Base-by-base conservation (phyloP, 225 moss, liverwort and hornwort genomes). In the Climacium dendroides region DNA sequence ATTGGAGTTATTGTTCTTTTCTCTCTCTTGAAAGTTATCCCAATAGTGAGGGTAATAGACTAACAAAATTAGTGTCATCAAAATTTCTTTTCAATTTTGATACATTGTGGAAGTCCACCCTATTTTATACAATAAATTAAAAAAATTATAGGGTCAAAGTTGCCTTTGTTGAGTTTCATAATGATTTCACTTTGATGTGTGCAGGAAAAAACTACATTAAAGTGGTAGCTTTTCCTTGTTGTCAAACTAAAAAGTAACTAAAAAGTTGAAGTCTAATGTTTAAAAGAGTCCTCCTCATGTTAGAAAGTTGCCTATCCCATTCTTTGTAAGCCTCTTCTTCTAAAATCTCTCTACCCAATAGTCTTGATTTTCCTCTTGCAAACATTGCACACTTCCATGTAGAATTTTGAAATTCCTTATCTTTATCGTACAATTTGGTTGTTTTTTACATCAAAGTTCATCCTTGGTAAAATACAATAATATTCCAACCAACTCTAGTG, bases 81-180 rank as follows among this genome's bases (percentile, higher is more conserved):
- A n/a, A n/a, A n/a, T n/a, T n/a, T n/a, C n/a, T n/a, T n/a, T n/a
- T n/a, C n/a, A n/a, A n/a, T n/a, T n/a, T n/a, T n/a, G n/a, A n/a
- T n/a, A n/a, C n/a, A n/a, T n/a, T n/a, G n/a, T n/a, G n/a, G n/a
- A n/a, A n/a, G n/a, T n/a, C n/a, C n/a, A n/a, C n/a, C n/a, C n/a
- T n/a, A n/a, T n/a, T n/a, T n/a, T n/a, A n/a, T n/a, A n/a, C n/a
- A n/a, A n/a, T n/a, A n/a, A n/a, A n/a, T n/a, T n/a, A n/a, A n/a
- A n/a, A n/a, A n/a, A n/a, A n/a, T n/a, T n/a, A n/a, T n/a, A 2
- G 4, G 17, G 17, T 48, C 22, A 13, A 34, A 50, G 13, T 74
- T 74, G 34, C 11, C 5, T 50, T 32, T 0, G 0, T 0, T 0
- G 1, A 20, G 7, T 74, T 34, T 52, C 13, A 32, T 1, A 1